These are phyloP conservation scores for Tuber brumale DNA, from an alignment of 495 filamentous ascomycete genomes.

Conservation along the genomic window DNA sequence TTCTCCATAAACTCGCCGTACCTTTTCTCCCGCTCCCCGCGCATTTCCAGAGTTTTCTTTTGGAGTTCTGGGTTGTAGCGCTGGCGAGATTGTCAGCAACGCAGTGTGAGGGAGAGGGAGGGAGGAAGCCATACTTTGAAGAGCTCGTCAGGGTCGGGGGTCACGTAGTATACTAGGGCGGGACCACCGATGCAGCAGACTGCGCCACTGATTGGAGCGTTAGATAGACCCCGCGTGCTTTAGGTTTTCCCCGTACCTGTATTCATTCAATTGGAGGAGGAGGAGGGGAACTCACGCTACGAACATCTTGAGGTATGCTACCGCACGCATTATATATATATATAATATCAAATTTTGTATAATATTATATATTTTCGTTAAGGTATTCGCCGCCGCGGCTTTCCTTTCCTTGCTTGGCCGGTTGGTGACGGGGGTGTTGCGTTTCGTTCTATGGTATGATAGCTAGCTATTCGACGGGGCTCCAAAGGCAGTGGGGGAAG, in stretches of 20 bases:
- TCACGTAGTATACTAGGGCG: constrained; percentile 69
- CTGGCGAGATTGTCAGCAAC: constrained; percentile 42
- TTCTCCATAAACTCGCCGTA: constrained; percentile 78
- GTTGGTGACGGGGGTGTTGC: background rate
- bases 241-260: background rate
- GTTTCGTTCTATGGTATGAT: background rate
- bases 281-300: constrained; percentile 55
- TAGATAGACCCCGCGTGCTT: constrained; percentile 9
- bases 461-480: background rate
- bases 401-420: background rate
- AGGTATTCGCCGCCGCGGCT: background rate
- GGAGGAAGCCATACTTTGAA: constrained; percentile 51
- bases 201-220: constrained; percentile 51
- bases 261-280: constrained; percentile 15
- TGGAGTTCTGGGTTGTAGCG: constrained; percentile 91
- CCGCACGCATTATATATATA: constrained; percentile 36
- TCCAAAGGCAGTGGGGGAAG: background rate
- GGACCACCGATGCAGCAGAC: constrained; percentile 74
- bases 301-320: constrained; percentile 50
- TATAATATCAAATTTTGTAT: too few relatives aligned
- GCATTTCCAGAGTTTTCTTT: constrained; percentile 67
- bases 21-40: constrained; percentile 67
- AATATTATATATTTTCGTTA: background rate
- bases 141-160: constrained; percentile 84
- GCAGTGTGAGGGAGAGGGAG: background rate